A percentile compares a stretch with the other conserved stretches of the same genome.
Conservation (phyloP, 208 protist species). For the Leishmania turanica region DNA sequence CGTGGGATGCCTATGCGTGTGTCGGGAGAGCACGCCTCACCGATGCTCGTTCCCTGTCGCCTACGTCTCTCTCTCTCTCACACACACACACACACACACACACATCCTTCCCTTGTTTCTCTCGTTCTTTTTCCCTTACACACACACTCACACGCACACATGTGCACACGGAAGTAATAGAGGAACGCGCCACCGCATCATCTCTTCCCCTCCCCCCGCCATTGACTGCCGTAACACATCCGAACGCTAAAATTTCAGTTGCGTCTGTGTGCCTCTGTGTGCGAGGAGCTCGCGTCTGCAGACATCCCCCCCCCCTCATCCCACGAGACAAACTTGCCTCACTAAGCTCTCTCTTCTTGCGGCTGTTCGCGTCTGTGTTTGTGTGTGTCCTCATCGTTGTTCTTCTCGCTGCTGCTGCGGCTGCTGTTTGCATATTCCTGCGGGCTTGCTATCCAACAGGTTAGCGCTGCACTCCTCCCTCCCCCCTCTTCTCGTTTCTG, state of each 20-base stretch:
- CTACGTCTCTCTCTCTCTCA: neutral
- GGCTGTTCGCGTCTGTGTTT: neutral
- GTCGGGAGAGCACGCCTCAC: neutral
- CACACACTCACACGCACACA: neutral
- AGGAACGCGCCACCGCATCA: conserved; percentile 2
- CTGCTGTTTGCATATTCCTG: neutral
- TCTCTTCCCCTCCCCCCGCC: neutral
- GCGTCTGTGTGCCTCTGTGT: neutral
- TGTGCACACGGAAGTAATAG: neutral
- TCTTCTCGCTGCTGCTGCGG: neutral
- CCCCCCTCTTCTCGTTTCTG: neutral
- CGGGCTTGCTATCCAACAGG: neutral
- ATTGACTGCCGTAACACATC: neutral
- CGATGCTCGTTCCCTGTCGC: neutral
- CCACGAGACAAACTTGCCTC: neutral
- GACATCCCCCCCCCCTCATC: neutral
- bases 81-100: neutral
- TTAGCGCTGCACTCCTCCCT: neutral
- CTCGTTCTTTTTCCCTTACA: neutral
- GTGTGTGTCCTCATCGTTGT: neutral
- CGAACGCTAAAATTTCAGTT: neutral
- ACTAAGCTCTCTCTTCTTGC: neutral
- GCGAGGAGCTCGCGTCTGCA: neutral
- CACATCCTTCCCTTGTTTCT: neutral
- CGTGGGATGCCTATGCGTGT: neutral